Base-by-base conservation (phyloP, 1,284 basidiomycete genomes). In the Apiotrichum sp. region DNA sequence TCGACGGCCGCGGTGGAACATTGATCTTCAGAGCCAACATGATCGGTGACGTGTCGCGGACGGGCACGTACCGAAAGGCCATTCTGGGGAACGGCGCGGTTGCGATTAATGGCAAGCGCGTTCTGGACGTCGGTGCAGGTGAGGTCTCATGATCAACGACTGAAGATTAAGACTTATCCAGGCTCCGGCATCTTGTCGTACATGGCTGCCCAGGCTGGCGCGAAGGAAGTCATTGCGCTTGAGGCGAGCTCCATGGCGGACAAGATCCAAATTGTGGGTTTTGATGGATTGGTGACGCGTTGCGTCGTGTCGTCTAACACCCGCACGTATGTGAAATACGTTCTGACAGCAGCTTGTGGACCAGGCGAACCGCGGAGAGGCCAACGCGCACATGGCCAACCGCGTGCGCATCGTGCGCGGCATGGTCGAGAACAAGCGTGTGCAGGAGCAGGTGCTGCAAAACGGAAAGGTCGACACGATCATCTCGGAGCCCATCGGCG, bases 401-500 rank as follows among this genome's bases (percentile, higher is more conserved):
- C 61, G 62, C 51, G 66, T 75, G 41, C 61, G 70, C 22, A 62
- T 75, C 32, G 73, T 74, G 31, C 58, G 65, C 34, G 73, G 72
- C 14, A 73, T 74, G 71, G 72, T 75, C 16, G 73, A 75, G 58
- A 67, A 73, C 52, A 58, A 65, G 39, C 58, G 61, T 10, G 64
- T 72, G 8, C 71, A 76, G 61, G 58, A 61, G 7, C 58, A 70
- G 22, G 72, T 73, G 7, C 55, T 75, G 47, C 29, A 54, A 40
- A 62, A 62, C 38, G 75, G 68, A 31, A 69, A 77, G 62, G 78
- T 80, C 31, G 79, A 80, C 58, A 80, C 79, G 33, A 78, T 80
- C 50, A 73, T 80, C n/a, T 79, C 78, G 3, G 79, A 80, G 62
- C 79, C 79, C 32, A 76, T 80, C 10, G 79, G 79, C 4, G 78